Evolutionary conservation across 345 rosid species (phyloP).

Genomic region (Murraya koenigii): DNA sequence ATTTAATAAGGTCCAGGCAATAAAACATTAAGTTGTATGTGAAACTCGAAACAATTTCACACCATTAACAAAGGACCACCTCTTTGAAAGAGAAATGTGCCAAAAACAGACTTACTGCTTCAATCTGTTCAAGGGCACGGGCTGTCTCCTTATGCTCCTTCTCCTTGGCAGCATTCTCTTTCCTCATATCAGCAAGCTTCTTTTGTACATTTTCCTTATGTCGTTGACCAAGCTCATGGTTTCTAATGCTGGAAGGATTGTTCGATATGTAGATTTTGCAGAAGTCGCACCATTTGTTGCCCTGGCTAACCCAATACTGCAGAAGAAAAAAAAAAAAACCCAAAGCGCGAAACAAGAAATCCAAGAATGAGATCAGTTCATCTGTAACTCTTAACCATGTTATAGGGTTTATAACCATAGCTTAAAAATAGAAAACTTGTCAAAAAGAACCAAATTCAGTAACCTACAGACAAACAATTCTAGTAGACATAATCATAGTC

Average conservation of each 20-base stretch:
- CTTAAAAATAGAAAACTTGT: not conserved
- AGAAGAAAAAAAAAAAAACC: not conserved
- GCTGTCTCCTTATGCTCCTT: conserved; percentile 74
- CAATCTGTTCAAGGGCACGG: conserved; percentile 76
- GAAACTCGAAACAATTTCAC: not conserved
- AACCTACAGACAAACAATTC: not conserved
- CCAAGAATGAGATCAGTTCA: conserved; percentile 3
- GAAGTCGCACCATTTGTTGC: conserved; percentile 95
- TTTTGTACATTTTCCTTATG: conserved; percentile 70
- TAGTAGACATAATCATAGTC: not conserved
- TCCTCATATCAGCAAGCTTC: conserved; percentile 71
- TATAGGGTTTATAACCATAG: not conserved
- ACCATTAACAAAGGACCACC: not conserved
- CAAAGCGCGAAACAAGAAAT: not conserved
- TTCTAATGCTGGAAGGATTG: conserved; percentile 78
- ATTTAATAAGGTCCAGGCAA: not conserved
- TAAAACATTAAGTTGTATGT: not conserved
- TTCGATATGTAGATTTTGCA: conserved; percentile 85
- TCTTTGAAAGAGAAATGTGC: conserved; percentile 4
- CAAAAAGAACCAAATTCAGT: not conserved
- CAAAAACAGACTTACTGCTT: conserved; percentile 55
- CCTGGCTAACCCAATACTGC: conserved; percentile 97
- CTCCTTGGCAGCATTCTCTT: conserved; percentile 77
- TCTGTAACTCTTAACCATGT: not conserved
- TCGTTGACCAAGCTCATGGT: conserved; percentile 93